Evolutionary conservation across 208 protist species (phyloP), one percentile per base, ranked within the genome.

Genomic region (Acanthamoeba castellanii): DNA sequence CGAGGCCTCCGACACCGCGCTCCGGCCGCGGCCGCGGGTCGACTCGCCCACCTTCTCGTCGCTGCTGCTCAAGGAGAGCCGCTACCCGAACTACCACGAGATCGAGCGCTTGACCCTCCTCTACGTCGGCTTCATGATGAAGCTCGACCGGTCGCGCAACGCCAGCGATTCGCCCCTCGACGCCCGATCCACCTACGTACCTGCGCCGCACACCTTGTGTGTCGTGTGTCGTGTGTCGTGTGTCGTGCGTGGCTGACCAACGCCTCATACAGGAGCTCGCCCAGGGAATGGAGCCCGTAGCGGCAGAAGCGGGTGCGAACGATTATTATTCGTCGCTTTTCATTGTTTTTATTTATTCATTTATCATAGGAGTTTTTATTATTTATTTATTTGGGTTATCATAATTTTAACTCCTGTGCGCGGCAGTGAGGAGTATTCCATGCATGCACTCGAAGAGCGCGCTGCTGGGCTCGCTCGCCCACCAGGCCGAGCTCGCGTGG

Each of bases 401-500:
- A n/a, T n/a, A n/a, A 42, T 42, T 42, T 4, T 42, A 42, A 42
- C 37, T 42, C 37, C 37, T 1, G 3, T 42, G 3, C 37, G 3
- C 61, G 37, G 20, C 72, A 13, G 72, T 81, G 72, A 18, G 13
- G 1, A 45, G 0, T 0, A 30, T 25, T 0, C 72, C 72, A 8
- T 81, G 72, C 32, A 34, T 81, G 72, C 42, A 42, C n/a, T 81
- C 72, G 18, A 81, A 81, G 72, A 81, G 72, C 22, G 72, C 72
- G 6, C 72, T 81, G 34, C 30, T 81, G 72, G 72, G 72, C 34
- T 81, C 72, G 34, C 37, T 81, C 34, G 30, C 34, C 72, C 72
- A 81, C 37, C 72, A 81, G 37, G 72, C 72, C 72, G 72, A 81
- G 72, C 7, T 81, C 37, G 72, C 72, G 14, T 81, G 72, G 72